Conservation (phyloP, 148 eudicot genomes). For the Rhododendron kiyosumense region DNA sequence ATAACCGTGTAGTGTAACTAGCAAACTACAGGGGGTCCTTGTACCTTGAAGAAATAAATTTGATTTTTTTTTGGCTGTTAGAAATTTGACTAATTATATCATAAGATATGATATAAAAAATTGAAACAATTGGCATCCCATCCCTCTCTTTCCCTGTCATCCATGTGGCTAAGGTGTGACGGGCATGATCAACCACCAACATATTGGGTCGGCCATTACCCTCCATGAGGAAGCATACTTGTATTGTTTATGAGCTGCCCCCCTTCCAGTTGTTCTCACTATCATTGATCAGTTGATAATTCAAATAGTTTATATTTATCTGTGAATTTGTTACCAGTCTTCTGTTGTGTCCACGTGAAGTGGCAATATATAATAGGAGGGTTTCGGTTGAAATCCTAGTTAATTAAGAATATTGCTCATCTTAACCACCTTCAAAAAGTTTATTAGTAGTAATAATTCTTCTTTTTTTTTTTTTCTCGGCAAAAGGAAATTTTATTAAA, state of each 20-base stretch:
- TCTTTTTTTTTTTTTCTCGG: too few relatives aligned
- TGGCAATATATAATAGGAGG: background rate
- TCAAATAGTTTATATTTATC: background rate
- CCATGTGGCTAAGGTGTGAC: conserved; percentile 12
- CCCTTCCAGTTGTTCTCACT: background rate
- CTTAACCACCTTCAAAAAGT: conserved; percentile 13
- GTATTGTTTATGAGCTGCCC: background rate
- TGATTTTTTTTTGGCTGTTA: background rate
- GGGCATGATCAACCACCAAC: conserved; percentile 32
- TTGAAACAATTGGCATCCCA: background rate
- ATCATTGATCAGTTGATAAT: background rate
- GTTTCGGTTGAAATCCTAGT: conserved; percentile 17
- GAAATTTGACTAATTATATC: too few relatives aligned
- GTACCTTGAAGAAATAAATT: background rate
- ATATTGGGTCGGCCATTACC: conserved; percentile 20
- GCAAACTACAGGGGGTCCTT: background rate
- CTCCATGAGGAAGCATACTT: conserved; percentile 28
- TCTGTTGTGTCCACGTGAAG: conserved; percentile 18
- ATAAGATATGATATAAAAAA: too few relatives aligned
- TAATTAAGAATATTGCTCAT: conserved; percentile 6
- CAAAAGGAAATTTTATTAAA: too few relatives aligned
- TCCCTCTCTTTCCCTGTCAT: background rate
- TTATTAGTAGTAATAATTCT: background rate
- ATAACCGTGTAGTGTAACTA: background rate
- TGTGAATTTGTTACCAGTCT: background rate